A percentile compares a stretch with the other conserved stretches of the same genome.
Conservation (phyloP, 495 filamentous ascomycete species). For the Xeromyces bisporus region DNA sequence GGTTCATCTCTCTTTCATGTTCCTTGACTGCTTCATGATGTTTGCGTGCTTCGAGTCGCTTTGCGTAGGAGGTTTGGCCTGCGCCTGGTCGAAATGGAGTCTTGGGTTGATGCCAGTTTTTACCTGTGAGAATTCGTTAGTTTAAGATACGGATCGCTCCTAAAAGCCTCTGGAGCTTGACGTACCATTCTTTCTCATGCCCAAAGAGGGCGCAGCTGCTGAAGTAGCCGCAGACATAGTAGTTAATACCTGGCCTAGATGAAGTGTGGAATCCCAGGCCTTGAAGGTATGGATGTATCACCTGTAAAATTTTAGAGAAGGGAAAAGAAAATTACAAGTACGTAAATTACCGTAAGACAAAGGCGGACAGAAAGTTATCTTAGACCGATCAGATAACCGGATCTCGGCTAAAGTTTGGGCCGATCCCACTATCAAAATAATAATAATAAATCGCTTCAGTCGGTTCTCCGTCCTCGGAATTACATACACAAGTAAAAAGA, state of each 20-base stretch:
- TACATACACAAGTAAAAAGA: no score
- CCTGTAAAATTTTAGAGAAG: no score
- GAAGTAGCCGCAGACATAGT: conserved; percentile 14
- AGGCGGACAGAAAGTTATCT: conserved; percentile 19
- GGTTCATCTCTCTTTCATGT: conserved; percentile 85
- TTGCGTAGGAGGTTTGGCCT: conserved; percentile 59
- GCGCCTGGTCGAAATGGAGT: conserved; percentile 74
- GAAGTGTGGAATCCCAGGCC: conserved; percentile 2
- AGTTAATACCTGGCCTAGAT: neutral
- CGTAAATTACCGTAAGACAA: no score
- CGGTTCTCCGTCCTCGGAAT: no score
- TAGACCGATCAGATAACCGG: conserved; percentile 24
- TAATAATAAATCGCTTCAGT: no score
- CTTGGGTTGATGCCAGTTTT: conserved; percentile 77
- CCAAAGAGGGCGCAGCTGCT: conserved; percentile 10
- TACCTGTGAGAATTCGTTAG: conserved; percentile 40
- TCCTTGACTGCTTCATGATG: conserved; percentile 61
- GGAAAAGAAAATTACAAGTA: no score
- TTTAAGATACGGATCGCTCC: conserved; percentile 1
- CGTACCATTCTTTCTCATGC: conserved; percentile 32
- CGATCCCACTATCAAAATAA: conserved; percentile 11
- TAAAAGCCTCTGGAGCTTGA: neutral
- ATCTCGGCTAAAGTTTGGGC: conserved; percentile 15
- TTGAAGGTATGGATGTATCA: no score
- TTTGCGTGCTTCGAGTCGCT: conserved; percentile 47